These are phyloP conservation scores for Heliamphora exappendiculata DNA, from an alignment of 148 eudicot genomes.

Conservation along the genomic window DNA sequence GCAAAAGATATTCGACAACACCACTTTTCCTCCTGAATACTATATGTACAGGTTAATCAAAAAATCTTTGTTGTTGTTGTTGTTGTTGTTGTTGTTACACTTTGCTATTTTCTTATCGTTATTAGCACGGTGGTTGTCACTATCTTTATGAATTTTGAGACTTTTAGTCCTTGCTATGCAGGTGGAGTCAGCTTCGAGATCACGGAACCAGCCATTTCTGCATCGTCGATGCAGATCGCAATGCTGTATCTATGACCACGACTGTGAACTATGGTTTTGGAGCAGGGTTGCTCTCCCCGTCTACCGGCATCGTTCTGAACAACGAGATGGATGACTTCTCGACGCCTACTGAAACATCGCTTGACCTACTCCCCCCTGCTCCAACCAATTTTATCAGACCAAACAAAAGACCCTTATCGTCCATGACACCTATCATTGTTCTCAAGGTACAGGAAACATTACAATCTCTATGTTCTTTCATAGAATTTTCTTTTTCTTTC, in stretches of 20 bases:
- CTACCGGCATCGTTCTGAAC: conserved; percentile 72
- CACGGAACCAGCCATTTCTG: conserved; percentile 96
- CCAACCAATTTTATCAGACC: conserved; percentile 72
- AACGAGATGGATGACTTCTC: conserved; percentile 93
- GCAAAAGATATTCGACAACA: conserved; percentile 69
- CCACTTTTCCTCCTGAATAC: conserved; percentile 80
- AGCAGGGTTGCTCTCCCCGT: conserved; percentile 63
- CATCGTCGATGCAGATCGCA: conserved; percentile 83
- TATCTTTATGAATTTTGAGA: too few relatives aligned
- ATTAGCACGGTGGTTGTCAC: background rate
- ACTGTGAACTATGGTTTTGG: conserved; percentile 78
- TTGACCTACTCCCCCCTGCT: conserved; percentile 69
- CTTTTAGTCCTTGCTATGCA: conserved; percentile 14
- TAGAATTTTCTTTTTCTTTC: background rate
- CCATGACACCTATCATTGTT: conserved; percentile 83
- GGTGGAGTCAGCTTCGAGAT: conserved; percentile 87
- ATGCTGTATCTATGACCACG: conserved; percentile 85
- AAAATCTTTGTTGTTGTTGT: background rate
- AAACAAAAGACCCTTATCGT: conserved; percentile 81
- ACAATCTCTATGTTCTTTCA: background rate
- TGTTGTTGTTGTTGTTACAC: background rate
- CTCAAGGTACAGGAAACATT: conserved; percentile 40
- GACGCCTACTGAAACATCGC: conserved; percentile 48
- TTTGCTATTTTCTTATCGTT: background rate
- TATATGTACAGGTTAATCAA: conserved; percentile 56